These are phyloP conservation scores for Avena eriantha DNA, from an alignment of 176 grass and related monocot genomes.

Conservation along the genomic window DNA sequence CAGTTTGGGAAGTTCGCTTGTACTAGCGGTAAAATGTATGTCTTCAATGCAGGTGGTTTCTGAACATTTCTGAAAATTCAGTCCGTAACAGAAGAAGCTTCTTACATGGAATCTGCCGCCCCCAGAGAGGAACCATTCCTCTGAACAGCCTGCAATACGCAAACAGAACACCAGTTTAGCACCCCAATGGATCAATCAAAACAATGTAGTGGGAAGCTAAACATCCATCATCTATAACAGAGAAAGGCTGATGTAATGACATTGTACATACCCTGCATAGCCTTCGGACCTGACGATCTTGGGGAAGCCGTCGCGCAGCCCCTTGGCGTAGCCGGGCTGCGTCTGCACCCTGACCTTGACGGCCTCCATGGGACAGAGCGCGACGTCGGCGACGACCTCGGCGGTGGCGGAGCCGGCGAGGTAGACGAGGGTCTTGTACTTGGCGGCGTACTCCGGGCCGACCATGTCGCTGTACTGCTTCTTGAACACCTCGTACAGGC, in stretches of 20 bases:
- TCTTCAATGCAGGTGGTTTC: neutral
- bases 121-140: slow-evolving; percentile 92
- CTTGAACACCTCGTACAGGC: slow-evolving; percentile 90
- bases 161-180: slow-evolving; percentile 29
- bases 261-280: slow-evolving; percentile 50
- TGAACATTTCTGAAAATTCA: neutral
- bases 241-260: neutral
- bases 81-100: neutral
- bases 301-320: slow-evolving; percentile 65
- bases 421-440: slow-evolving; percentile 86
- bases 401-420: slow-evolving; percentile 83
- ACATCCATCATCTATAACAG: neutral
- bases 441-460: slow-evolving; percentile 70
- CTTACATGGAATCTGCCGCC: slow-evolving; percentile 89
- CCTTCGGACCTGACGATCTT: slow-evolving; percentile 81
- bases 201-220: neutral
- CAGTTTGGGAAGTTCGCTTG: neutral
- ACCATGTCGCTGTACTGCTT: slow-evolving; percentile 76
- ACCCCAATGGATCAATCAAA: neutral
- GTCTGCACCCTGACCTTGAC: slow-evolving; percentile 90
- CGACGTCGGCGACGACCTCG: slow-evolving; percentile 78
- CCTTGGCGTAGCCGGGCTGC: slow-evolving; percentile 73
- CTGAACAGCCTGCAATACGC: slow-evolving; percentile 59
- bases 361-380: slow-evolving; percentile 88
- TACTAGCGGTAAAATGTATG: neutral